phyloP scores from a whole-genome alignment of 371 early-diverging fungal genomes.

The Rhizopus sp. region DNA sequence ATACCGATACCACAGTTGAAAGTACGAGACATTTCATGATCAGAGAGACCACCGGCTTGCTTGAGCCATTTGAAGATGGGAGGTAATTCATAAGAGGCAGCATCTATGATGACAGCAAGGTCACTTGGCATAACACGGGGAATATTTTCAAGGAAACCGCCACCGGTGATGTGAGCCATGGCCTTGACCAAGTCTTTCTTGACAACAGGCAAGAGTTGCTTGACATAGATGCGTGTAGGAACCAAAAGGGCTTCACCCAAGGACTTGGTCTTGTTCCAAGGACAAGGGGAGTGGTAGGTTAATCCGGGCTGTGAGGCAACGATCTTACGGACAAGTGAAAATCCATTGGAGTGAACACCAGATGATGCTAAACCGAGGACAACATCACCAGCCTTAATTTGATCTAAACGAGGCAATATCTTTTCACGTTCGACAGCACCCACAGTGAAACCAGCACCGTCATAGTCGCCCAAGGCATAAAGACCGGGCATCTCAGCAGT shows the following conservation, averaged over 20 bases:
- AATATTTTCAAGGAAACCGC: constrained; percentile 96
- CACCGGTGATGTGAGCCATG: constrained; percentile 98
- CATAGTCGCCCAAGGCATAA: constrained; percentile 86
- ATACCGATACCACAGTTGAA: constrained; percentile 99
- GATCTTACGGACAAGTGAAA: constrained; percentile 93
- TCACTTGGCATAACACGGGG: constrained; percentile 91
- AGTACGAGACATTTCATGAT: constrained; percentile 90
- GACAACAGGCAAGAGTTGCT: constrained; percentile 83
- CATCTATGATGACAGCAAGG: constrained; percentile 80
- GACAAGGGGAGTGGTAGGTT: constrained; percentile 77
- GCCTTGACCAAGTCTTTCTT: constrained; percentile 82
- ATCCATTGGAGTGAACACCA: constrained; percentile 97
- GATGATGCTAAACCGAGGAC: constrained; percentile 91
- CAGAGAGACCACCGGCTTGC: constrained; percentile 80
- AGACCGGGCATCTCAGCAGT: constrained; percentile 99
- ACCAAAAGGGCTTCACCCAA: constrained; percentile 87
- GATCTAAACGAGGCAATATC: constrained; percentile 83
- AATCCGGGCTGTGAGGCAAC: constrained; percentile 73
- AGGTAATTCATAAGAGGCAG: constrained; percentile 77
- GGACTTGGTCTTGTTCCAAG: constrained; percentile 70
- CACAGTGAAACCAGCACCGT: constrained; percentile 96
- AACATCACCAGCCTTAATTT: constrained; percentile 80
- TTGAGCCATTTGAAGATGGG: constrained; percentile 96
- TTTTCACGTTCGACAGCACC: constrained; percentile 93
- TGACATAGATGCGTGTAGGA: constrained; percentile 95